Conservation (phyloP, 2,329 filamentous ascomycete genomes). For the Xenosphaeropsis pyriputrescens region DNA sequence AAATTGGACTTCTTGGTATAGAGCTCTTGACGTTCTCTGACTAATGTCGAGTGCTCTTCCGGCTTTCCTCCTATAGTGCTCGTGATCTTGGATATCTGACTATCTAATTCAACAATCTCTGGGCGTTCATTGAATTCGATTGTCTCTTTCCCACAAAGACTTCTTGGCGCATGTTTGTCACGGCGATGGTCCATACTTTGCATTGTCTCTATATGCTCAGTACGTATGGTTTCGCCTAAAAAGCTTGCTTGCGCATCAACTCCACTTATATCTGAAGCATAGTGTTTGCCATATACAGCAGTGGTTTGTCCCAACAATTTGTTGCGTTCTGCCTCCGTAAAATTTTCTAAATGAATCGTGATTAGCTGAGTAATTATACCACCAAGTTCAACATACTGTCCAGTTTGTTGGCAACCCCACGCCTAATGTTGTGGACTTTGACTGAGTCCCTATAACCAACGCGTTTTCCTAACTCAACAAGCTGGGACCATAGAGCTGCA, state of each 20-base stretch:
- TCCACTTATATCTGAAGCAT: not conserved
- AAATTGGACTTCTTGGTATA: slow-evolving; percentile 1
- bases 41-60: not conserved
- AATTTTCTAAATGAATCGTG: not conserved
- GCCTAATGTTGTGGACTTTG: not conserved
- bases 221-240: not conserved
- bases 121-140: not conserved
- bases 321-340: not conserved
- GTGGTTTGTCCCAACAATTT: slow-evolving; percentile 1
- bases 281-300: not conserved
- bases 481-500: not conserved
- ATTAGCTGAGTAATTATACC: not conserved
- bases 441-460: slow-evolving; percentile 1
- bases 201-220: slow-evolving; percentile 1
- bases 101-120: slow-evolving; percentile 1
- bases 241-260: not conserved
- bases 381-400: not conserved
- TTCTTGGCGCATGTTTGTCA: not conserved
- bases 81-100: not conserved
- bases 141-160: slow-evolving; percentile 1
- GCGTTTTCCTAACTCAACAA: not conserved
- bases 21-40: slow-evolving; percentile 1
- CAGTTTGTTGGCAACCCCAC: slow-evolving; percentile 1
- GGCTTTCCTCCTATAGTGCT: not conserved
- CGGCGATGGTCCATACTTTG: slow-evolving; percentile 1